Evolutionary conservation across 2,329 filamentous ascomycete species (phyloP).

Genomic region (Alternaria sp.): DNA sequence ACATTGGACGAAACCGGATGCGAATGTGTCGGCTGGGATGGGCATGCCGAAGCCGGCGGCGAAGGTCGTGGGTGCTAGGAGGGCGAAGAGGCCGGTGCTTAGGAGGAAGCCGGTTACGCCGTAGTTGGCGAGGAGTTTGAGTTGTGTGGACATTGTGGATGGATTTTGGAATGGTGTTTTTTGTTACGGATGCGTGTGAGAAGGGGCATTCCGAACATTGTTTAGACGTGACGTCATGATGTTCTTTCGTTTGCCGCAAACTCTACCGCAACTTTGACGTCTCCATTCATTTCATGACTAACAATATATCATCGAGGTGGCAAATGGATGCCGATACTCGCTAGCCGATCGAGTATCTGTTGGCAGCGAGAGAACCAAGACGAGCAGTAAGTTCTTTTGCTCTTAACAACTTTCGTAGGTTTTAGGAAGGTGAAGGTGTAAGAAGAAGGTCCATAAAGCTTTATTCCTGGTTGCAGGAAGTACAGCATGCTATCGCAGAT

Average conservation of each 20-base stretch:
- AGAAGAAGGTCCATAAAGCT: conserved; percentile 7
- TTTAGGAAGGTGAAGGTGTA: conserved; percentile 11
- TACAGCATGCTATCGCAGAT: conserved; percentile 14
- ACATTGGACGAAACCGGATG: conserved; percentile 29
- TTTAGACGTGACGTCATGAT: conserved; percentile 5
- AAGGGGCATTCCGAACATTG: background rate
- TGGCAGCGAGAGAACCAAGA: background rate
- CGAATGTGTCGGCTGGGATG: conserved; percentile 20
- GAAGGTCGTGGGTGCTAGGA: conserved; percentile 24
- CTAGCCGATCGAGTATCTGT: conserved; percentile 3
- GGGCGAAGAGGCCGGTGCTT: conserved; percentile 20
- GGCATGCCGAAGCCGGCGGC: conserved; percentile 27
- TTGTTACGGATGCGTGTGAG: background rate
- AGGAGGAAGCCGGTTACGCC: conserved; percentile 23
- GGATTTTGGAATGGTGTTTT: background rate
- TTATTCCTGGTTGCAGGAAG: conserved; percentile 14
- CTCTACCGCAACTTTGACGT: background rate
- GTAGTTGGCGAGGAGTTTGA: conserved; percentile 27
- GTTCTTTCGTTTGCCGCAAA: background rate
- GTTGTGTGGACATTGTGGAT: background rate
- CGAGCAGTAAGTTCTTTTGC: conserved; percentile 1
- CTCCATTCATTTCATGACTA: too few relatives aligned
- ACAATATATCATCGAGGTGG: background rate
- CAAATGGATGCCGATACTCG: conserved; percentile 10
- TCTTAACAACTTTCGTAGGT: conserved; percentile 7